Evolutionary conservation across 495 filamentous ascomycete species (phyloP), one percentile per base, ranked within the genome.

Genomic region (Penicillium arizonense): DNA sequence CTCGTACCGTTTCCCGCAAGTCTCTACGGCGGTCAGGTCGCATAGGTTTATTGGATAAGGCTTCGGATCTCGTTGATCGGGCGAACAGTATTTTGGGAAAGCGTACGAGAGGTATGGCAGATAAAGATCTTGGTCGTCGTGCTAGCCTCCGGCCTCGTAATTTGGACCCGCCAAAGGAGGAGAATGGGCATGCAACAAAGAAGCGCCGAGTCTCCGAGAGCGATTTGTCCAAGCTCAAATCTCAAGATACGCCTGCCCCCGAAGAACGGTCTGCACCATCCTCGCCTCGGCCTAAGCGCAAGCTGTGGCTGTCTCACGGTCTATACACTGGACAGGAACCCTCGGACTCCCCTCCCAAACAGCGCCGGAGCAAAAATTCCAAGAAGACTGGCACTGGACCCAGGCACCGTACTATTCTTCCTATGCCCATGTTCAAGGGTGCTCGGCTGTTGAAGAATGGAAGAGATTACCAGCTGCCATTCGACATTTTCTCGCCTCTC

Each of bases 321-420:
- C 70, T 98, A n/a, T 98, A 95, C 62, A 82, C 90, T 4, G 94
- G 93, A 14, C 94, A 97, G 62, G 81, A 88, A 30, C 79, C 80
- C 2, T 82, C 87, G 50, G 75, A 88, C 47, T 71, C 79, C 41
- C 81, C 82, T 54, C 79, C 82, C 9, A 79, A 78, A 43, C 87
- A 90, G 68, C 86, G 80, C 60, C 77, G 83, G 50, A 76, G 77
- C 26, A 79, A 81, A 47, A 71, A 76, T 43, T 62, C 60, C 55
- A 79, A 52, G 35, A 65, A 71, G 36, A 77, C 81, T 57, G 66
- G 82, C 49, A 52, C 70, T 42, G 58, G 63, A 13, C 67, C 61
- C 55, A 55, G 57, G 36, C 63, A 77, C 58, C 59, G 76, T 63
- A 53, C 67, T 72, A 45, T 79, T 30, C 64, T 89, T 54, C 87